Evolutionary conservation across 2,329 filamentous ascomycete genomes (phyloP).

Genomic region (Aulographum hederae): DNA sequence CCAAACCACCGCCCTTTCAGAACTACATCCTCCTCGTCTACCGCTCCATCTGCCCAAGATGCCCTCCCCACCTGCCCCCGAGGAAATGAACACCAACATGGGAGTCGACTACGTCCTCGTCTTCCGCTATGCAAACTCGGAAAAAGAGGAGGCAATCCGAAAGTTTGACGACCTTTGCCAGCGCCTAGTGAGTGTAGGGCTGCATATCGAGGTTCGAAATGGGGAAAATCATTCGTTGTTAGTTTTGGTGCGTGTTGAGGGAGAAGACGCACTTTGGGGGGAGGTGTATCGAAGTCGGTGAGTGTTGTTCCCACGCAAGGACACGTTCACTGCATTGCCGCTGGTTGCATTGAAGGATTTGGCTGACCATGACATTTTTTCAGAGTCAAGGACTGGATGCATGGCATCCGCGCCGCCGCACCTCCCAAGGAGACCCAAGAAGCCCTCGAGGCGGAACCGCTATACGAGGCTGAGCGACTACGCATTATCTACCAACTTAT

Average conservation of each 20-base stretch:
- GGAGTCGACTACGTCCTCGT: constrained; percentile 79
- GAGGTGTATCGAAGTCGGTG: constrained; percentile 70
- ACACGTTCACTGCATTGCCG: background rate
- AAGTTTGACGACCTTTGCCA: constrained; percentile 64
- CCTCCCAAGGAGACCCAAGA: constrained; percentile 55
- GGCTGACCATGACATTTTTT: constrained; percentile 3
- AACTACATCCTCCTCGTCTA: too few species aligned
- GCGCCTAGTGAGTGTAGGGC: constrained; percentile 58
- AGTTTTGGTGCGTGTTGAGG: constrained; percentile 66
- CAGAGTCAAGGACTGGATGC: constrained; percentile 84
- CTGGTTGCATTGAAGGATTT: background rate
- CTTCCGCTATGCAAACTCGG: constrained; percentile 54
- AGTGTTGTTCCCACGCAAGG: too few species aligned
- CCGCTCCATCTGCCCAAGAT: too few species aligned
- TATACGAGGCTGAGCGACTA: constrained; percentile 76
- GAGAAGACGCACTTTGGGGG: constrained; percentile 52
- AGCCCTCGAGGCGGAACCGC: constrained; percentile 52
- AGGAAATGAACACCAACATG: constrained; percentile 41
- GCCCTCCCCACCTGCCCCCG: too few species aligned
- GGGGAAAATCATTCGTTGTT: constrained; percentile 60
- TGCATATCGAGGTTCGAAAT: constrained; percentile 72
- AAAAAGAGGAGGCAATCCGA: constrained; percentile 48
- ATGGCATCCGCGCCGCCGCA: constrained; percentile 62
- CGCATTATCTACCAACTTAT: constrained; percentile 70
- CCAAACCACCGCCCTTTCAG: too few species aligned